Percentiles rank a stretch among this genome's conserved stretches.
Evolutionary conservation across 139 green algal genomes (phyloP).

Genomic region (Zygnema cylindricum): DNA sequence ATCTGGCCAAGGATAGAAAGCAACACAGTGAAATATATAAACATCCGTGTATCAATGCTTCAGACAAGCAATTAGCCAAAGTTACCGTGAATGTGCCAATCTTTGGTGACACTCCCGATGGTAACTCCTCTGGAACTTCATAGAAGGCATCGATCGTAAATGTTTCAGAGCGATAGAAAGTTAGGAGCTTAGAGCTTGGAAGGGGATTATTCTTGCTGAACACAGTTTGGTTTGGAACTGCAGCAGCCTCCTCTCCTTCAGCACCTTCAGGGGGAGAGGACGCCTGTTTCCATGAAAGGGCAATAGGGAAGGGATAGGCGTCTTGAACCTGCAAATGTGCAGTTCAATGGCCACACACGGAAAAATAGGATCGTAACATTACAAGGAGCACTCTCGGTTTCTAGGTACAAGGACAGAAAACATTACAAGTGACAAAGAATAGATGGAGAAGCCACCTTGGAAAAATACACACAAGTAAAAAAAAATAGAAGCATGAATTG

Average conservation of each 20-base stretch:
- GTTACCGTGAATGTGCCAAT: constrained; percentile 67
- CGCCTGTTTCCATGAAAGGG: constrained; percentile 84
- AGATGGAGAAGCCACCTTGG: no score
- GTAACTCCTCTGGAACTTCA: constrained; percentile 66
- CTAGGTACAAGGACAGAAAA: no score
- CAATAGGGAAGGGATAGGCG: constrained; percentile 80
- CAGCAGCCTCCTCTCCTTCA: constrained; percentile 53
- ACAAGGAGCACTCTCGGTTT: no score
- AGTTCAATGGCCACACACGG: constrained; percentile 60
- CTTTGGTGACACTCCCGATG: constrained; percentile 57
- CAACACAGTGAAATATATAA: no score
- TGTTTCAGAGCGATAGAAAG: constrained; percentile 82
- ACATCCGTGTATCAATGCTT: no score
- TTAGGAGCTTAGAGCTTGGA: constrained; percentile 90
- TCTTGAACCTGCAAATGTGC: constrained; percentile 79
- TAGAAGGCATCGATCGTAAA: constrained; percentile 83
- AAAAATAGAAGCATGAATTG: no score
- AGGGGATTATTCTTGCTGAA: constrained; percentile 69
- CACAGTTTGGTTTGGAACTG: constrained; percentile 46
- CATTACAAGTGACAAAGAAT: no score
- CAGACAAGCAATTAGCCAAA: constrained; percentile 27
- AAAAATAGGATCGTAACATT: constrained; percentile 78
- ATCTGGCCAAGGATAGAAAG: no score
- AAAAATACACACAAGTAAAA: no score
- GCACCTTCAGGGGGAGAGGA: constrained; percentile 15